These are phyloP conservation scores for Danielozyma ontarioensis DNA, from an alignment of 805 yeast genomes.

Conservation along the genomic window DNA sequence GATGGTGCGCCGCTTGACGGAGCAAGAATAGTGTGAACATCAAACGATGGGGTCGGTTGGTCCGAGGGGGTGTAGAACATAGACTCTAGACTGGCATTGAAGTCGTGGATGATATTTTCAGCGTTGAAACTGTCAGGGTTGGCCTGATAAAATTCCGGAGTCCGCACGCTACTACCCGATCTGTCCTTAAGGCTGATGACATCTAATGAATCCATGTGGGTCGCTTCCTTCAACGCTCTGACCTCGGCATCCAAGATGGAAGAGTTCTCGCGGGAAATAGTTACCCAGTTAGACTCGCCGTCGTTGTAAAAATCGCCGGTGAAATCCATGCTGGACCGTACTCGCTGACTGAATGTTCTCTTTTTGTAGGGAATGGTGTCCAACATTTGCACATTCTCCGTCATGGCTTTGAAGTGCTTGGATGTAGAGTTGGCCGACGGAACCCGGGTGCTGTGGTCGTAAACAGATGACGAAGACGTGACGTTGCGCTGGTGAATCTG, in stretches of 20 bases:
- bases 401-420: not conserved
- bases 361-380: not conserved
- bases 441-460: not conserved
- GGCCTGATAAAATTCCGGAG: slow-evolving; percentile 5
- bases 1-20: not conserved
- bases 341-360: slow-evolving; percentile 5
- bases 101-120: not conserved
- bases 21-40: not conserved
- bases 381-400: not conserved
- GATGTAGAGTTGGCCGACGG: not conserved
- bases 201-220: slow-evolving; percentile 9
- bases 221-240: slow-evolving; percentile 15
- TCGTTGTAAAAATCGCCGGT: slow-evolving; percentile 12
- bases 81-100: not conserved
- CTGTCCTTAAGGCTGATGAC: slow-evolving; percentile 1
- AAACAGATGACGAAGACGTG: not conserved
- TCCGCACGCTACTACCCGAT: slow-evolving; percentile 1
- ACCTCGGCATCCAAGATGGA: slow-evolving; percentile 17
- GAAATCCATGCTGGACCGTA: slow-evolving; percentile 8
- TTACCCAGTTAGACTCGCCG: slow-evolving; percentile 18
- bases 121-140: not conserved
- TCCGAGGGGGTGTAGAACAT: not conserved
- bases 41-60: not conserved
- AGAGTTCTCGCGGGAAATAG: slow-evolving; percentile 20
- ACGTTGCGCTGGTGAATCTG: no score